These are phyloP conservation scores for Phytophthora lateralis DNA, from an alignment of 352 stramenopile species.

Conservation along the genomic window DNA sequence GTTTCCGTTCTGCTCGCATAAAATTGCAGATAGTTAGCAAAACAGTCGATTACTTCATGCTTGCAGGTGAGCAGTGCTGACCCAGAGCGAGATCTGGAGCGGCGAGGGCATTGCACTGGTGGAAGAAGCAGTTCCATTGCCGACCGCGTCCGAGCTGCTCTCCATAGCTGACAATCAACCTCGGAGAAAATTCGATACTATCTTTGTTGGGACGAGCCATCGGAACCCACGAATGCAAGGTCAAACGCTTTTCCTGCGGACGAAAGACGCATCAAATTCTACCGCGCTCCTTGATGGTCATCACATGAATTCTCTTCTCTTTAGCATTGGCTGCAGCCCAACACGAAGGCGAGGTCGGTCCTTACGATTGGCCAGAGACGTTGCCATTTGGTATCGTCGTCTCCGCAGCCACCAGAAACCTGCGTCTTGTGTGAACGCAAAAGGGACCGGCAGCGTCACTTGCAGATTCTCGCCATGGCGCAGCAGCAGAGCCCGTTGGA, in stretches of 20 bases:
- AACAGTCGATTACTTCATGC: too few relatives aligned
- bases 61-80: conserved; percentile 4
- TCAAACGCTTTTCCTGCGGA: too few relatives aligned
- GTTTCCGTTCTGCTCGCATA: conserved; percentile 55
- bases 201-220: conserved; percentile 33
- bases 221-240: background rate
- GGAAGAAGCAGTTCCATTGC: conserved; percentile 1
- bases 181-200: conserved; percentile 14
- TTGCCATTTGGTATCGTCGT: background rate
- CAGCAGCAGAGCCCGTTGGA: conserved; percentile 23
- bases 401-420: conserved; percentile 1
- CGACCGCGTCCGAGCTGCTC: conserved; percentile 4
- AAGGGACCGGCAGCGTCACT: conserved; percentile 16
- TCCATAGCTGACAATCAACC: conserved; percentile 16
- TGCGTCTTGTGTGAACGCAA: conserved; percentile 7
- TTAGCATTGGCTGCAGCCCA: background rate
- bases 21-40: background rate
- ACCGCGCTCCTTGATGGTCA: background rate
- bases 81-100: conserved; percentile 71
- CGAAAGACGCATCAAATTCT: background rate
- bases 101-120: conserved; percentile 29
- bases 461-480: conserved; percentile 21
- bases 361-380: background rate
- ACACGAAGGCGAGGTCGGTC: background rate
- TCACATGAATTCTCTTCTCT: background rate